Conservation (phyloP, 352 stramenopile genomes). For the Pseudoperonospora humuli region DNA sequence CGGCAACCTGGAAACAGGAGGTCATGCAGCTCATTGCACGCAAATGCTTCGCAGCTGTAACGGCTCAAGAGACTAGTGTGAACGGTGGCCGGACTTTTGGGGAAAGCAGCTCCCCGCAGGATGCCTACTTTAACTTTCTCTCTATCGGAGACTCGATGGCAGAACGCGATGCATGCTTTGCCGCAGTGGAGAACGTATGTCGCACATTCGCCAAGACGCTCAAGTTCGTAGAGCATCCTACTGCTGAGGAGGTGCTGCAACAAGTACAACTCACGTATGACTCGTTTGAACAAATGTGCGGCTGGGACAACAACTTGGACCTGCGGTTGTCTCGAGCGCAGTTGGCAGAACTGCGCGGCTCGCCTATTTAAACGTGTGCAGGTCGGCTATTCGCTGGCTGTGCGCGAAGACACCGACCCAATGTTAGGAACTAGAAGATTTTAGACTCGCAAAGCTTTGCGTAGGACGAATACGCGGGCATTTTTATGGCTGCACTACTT, state of each 20-base stretch:
- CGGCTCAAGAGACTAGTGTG: conserved; percentile 4
- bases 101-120: conserved; percentile 5
- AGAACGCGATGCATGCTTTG: conserved; percentile 79
- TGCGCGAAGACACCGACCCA: background rate
- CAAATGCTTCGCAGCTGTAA: conserved; percentile 60
- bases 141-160: conserved; percentile 83
- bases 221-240: conserved; percentile 81
- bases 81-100: background rate
- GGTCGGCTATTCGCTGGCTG: background rate
- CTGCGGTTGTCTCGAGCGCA: conserved; percentile 68
- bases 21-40: conserved; percentile 81
- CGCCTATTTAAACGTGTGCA: conserved; percentile 20
- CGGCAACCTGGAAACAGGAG: conserved; percentile 76
- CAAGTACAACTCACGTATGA: conserved; percentile 78
- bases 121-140: conserved; percentile 71
- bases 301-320: conserved; percentile 62
- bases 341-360: conserved; percentile 60
- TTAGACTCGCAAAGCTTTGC: conserved; percentile 11
- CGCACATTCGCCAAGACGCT: conserved; percentile 81
- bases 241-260: conserved; percentile 71
- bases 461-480: conserved; percentile 22
- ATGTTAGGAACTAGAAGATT: conserved; percentile 28
- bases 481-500: conserved; percentile 7
- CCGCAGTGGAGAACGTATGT: conserved; percentile 47
- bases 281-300: conserved; percentile 85